phyloP scores from a whole-genome alignment of 352 stramenopile species.

The Globisporangium cylindrosporum region DNA sequence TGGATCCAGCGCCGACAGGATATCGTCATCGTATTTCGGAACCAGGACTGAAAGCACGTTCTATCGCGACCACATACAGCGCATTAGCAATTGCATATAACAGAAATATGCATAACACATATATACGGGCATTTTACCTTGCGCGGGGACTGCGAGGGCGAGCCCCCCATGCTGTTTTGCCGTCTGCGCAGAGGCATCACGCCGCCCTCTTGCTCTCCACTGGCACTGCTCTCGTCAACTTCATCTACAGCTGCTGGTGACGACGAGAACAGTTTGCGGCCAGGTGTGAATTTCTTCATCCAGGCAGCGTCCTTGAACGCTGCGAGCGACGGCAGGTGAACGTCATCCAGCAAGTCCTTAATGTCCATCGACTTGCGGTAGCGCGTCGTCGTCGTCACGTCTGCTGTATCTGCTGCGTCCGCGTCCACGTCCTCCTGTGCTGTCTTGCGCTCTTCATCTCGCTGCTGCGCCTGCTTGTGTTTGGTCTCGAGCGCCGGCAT shows the following conservation, averaged over 20 bases:
- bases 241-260: slow-evolving; percentile 5
- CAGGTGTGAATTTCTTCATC: slow-evolving; percentile 47
- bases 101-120: background rate
- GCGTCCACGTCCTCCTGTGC: slow-evolving; percentile 9
- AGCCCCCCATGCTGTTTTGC: slow-evolving; percentile 23
- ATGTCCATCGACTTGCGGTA: slow-evolving; percentile 32
- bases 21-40: slow-evolving; percentile 56
- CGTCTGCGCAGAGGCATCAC: slow-evolving; percentile 16
- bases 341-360: slow-evolving; percentile 58
- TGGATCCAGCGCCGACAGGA: slow-evolving; percentile 69
- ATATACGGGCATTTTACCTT: slow-evolving; percentile 19
- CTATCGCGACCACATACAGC: background rate
- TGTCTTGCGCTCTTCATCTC: background rate
- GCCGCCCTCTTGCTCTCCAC: background rate
- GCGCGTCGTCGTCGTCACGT: background rate
- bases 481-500: background rate
- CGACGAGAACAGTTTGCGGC: slow-evolving; percentile 26
- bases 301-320: slow-evolving; percentile 64
- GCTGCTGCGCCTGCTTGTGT: background rate
- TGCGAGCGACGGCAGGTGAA: slow-evolving; percentile 40
- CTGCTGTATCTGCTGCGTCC: slow-evolving; percentile 9
- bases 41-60: slow-evolving; percentile 51
- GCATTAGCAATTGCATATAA: background rate
- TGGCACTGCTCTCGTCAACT: slow-evolving; percentile 15
- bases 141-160: slow-evolving; percentile 33